These are phyloP conservation scores for Magnaporthiopsis poae DNA, from an alignment of 2,329 filamentous ascomycete genomes.

Conservation along the genomic window DNA sequence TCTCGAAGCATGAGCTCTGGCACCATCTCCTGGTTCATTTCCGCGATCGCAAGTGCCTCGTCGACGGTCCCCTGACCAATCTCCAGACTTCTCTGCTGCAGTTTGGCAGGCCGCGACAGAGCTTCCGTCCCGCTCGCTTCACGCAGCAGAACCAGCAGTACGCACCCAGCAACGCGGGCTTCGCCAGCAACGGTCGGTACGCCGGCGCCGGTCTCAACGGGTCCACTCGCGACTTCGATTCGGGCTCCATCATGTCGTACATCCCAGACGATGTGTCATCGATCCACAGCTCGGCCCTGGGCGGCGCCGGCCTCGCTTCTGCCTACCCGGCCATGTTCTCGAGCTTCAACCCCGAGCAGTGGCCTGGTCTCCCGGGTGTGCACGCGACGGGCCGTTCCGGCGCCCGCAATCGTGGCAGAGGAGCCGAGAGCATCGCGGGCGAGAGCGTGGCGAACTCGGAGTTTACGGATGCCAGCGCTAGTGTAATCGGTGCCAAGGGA, in stretches of 20 bases:
- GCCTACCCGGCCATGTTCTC: constrained; percentile 94
- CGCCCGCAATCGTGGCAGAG: constrained; percentile 31
- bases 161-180: constrained; percentile 12
- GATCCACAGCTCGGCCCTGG: constrained; percentile 82
- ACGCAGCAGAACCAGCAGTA: constrained; percentile 46
- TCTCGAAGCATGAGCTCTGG: constrained; percentile 96
- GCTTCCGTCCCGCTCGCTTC: constrained; percentile 81
- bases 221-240: constrained; percentile 52
- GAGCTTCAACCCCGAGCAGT: constrained; percentile 75
- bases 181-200: constrained; percentile 27
- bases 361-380: constrained; percentile 67
- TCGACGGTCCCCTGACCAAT: constrained; percentile 89
- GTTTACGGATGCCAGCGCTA: constrained; percentile 72
- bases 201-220: constrained; percentile 28
- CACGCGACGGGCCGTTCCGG: constrained; percentile 41
- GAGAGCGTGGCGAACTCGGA: constrained; percentile 90
- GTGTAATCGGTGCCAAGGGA: constrained; percentile 65
- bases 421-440: constrained; percentile 69
- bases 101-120: constrained; percentile 86
- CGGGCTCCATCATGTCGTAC: constrained; percentile 84
- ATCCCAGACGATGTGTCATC: constrained; percentile 96
- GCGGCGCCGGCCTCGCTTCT: constrained; percentile 67
- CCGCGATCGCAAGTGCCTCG: constrained; percentile 91
- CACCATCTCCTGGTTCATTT: constrained; percentile 91
- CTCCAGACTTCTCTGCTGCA: constrained; percentile 91